These are phyloP conservation scores for Didymella lethalis DNA, from an alignment of 2,329 filamentous ascomycete genomes.

Conservation along the genomic window DNA sequence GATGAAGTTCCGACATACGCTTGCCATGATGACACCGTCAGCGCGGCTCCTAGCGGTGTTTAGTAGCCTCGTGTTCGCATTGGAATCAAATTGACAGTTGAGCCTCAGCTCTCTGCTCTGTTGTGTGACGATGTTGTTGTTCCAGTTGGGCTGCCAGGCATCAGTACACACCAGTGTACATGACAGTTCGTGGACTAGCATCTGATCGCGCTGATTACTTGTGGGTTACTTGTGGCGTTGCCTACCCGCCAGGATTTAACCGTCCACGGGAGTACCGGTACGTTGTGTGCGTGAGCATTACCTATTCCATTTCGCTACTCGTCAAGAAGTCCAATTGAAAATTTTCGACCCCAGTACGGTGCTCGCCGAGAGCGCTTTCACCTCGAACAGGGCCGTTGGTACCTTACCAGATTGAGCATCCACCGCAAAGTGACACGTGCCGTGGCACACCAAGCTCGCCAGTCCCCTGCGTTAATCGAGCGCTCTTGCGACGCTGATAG, in stretches of 20 bases:
- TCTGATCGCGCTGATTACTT: conserved; percentile 30
- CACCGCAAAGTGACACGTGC: conserved; percentile 33
- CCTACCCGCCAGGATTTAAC: conserved; percentile 32
- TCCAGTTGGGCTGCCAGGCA: conserved; percentile 3
- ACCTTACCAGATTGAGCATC: conserved; percentile 20
- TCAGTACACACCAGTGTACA: conserved; percentile 16
- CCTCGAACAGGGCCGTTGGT: conserved; percentile 16
- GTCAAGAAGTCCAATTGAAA: conserved; percentile 14
- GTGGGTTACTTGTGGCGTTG: conserved; percentile 33
- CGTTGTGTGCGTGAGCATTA: conserved; percentile 22
- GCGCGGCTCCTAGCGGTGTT: conserved; percentile 12
- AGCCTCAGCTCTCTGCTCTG: conserved; percentile 15
- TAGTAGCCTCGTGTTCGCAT: conserved; percentile 25
- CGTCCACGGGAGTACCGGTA: conserved; percentile 20
- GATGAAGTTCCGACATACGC: conserved; percentile 31
- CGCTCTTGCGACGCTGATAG: conserved; percentile 32
- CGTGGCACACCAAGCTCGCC: conserved; percentile 26
- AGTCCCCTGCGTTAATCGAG: conserved; percentile 29
- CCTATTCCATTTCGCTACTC: conserved; percentile 13
- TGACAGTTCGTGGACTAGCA: conserved; percentile 30
- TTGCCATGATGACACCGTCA: not conserved
- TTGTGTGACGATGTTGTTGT: conserved; percentile 8
- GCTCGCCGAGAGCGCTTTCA: conserved; percentile 17
- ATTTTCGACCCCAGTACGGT: conserved; percentile 20
- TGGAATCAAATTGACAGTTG: conserved; percentile 28